Base-by-base conservation (phyloP, 1,139 yeast species). In the Taphrina pruni region DNA sequence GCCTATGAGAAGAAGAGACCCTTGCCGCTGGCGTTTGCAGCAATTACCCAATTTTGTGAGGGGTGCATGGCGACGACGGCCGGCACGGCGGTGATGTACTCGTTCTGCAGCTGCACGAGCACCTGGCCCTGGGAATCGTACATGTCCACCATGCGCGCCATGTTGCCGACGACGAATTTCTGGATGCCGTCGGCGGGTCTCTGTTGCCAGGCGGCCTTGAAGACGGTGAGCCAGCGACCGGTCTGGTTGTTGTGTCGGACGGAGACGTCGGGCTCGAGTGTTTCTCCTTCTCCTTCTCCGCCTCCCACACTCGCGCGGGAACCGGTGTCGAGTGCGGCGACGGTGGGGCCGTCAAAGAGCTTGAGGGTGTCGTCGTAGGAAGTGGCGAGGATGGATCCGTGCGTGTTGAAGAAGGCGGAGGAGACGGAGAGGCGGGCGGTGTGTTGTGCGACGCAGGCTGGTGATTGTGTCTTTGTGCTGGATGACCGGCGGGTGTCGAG, bases 1-100 rank as follows among this genome's bases (percentile, higher is more conserved):
- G 14, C 26, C n/a, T 46, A 50, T 3, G 50, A 54, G 43, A 69
- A 64, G 54, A 68, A 67, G 45, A 70, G 58, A 3, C 60, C 64
- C 76, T 92, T 92, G n/a, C 98, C 98, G 75, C 95, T 89, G 36
- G 97, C 96, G 73, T 93, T 89, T 8, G 97, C 98, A 1, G 98
- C 99, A 0, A 86, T 92, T 2, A 89, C 81, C 97, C 97, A 92
- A 77, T 93, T 91, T 70, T 88, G 84, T 0, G 89, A 84, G 1
- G 94, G 96, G 77, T 94, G 98, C 79, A 94, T 83, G 32, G 86
- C 82, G 32, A 86, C 83, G 0, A 90, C 97, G 0, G 98, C 97
- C 1, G 98, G 98, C 0, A 94, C 97, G 0, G 96, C 92, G 0
- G 96, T 90, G 78, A 89, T 85, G 56, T 81, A 74, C 52, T 80